Conservation (phyloP, 441 rosid species). For the Corymbia calophylla region DNA sequence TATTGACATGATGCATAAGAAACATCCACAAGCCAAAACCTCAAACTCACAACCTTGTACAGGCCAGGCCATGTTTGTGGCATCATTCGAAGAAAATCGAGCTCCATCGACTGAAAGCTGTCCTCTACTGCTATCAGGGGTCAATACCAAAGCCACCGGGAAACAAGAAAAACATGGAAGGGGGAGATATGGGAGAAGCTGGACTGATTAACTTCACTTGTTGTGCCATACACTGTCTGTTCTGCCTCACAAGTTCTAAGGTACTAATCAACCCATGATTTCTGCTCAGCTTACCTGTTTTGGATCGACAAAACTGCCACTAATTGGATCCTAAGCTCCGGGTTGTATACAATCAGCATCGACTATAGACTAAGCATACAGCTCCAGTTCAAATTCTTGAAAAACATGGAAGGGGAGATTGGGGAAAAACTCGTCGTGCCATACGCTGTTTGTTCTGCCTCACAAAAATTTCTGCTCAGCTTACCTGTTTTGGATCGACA, state of each 20-base stretch:
- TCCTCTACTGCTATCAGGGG: not conserved
- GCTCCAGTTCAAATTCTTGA: not conserved
- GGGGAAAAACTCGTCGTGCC: too few species aligned
- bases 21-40: not conserved
- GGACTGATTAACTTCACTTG: not conserved
- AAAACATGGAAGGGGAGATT: not conserved
- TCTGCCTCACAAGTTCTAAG: not conserved
- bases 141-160: not conserved
- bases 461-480: not conserved
- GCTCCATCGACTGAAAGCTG: not conserved
- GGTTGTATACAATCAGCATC: not conserved
- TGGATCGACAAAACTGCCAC: not conserved
- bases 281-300: not conserved
- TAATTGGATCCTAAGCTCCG: accelerated
- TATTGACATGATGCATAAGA: not conserved
- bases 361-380: not conserved
- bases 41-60: not conserved
- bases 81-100: not conserved
- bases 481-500: accelerated
- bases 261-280: not conserved
- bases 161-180: not conserved
- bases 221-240: not conserved
- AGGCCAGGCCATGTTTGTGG: not conserved
- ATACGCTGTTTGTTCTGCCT: not conserved
- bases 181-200: not conserved